Percentiles rank a stretch among this genome's conserved stretches.
Evolutionary conservation across 2,329 filamentous ascomycete genomes (phyloP).

Genomic region (Microdochium bolleyi): DNA sequence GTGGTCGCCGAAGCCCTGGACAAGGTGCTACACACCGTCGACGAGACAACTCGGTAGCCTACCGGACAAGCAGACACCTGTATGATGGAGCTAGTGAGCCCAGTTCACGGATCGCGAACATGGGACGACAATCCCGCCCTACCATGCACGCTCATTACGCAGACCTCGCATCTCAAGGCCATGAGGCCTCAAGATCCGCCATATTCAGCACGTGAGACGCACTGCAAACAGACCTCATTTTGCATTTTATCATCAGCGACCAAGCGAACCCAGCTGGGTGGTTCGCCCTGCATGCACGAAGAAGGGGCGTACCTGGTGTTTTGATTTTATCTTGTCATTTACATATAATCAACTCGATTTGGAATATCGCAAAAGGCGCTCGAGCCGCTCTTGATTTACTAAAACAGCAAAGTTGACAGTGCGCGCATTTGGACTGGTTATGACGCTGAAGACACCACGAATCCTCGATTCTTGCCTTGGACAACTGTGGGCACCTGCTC

Average conservation of each 20-base stretch:
- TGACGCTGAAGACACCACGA: too few species aligned
- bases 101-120: too few species aligned
- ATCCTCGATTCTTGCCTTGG: too few species aligned
- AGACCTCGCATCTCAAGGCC: too few species aligned
- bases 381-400: neutral
- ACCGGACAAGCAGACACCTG: too few species aligned
- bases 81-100: too few species aligned
- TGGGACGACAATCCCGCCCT: too few species aligned
- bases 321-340: neutral
- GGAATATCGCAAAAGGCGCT: neutral
- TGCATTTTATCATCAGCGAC: neutral
- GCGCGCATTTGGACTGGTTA: too few species aligned
- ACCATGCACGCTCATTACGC: too few species aligned
- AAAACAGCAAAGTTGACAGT: too few species aligned
- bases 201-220: neutral
- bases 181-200: too few species aligned
- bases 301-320: neutral
- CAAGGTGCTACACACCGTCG: slow-evolving; percentile 47
- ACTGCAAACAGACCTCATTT: neutral
- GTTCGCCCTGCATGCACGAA: neutral
- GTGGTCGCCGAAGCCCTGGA: slow-evolving; percentile 54
- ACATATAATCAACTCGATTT: neutral
- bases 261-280: neutral
- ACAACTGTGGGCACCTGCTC: neutral
- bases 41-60: slow-evolving; percentile 22